Evolutionary conservation across 2,329 filamentous ascomycete species (phyloP).

Genomic region (Aspergillus hortae): DNA sequence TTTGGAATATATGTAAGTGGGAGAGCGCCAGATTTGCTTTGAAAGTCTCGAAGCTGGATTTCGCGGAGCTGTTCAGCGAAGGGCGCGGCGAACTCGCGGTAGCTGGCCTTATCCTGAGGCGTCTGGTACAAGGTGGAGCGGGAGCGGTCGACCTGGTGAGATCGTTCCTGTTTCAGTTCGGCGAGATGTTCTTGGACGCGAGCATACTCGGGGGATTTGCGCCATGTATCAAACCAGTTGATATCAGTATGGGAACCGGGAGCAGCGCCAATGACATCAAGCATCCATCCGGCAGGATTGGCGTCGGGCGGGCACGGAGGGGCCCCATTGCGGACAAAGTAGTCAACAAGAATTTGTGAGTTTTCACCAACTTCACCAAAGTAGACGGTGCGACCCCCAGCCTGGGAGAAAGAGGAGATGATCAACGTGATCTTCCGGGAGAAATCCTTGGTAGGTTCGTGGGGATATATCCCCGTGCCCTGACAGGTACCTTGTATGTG

Average conservation of each 20-base stretch:
- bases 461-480: too few relatives aligned
- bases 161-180: too few relatives aligned
- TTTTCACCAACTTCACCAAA: slow-evolving; percentile 61
- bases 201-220: slow-evolving; percentile 55
- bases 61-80: slow-evolving; percentile 63
- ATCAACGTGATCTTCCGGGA: too few relatives aligned
- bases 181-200: slow-evolving; percentile 1
- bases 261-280: slow-evolving; percentile 52
- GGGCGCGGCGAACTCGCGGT: slow-evolving; percentile 72
- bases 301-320: slow-evolving; percentile 54
- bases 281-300: slow-evolving; percentile 71
- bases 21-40: slow-evolving; percentile 88
- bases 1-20: slow-evolving; percentile 83
- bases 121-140: too few relatives aligned
- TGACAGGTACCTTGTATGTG: too few relatives aligned
- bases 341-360: slow-evolving; percentile 52
- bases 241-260: slow-evolving; percentile 57
- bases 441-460: too few relatives aligned
- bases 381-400: slow-evolving; percentile 61
- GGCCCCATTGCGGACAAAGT: slow-evolving; percentile 60
- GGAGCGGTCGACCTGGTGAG: too few relatives aligned
- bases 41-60: slow-evolving; percentile 69
- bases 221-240: slow-evolving; percentile 53
- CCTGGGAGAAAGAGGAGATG: slow-evolving; percentile 58
- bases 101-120: slow-evolving; percentile 36